These are phyloP conservation scores for Ilyonectria destructans DNA, from an alignment of 2,329 filamentous ascomycete genomes.

Conservation along the genomic window DNA sequence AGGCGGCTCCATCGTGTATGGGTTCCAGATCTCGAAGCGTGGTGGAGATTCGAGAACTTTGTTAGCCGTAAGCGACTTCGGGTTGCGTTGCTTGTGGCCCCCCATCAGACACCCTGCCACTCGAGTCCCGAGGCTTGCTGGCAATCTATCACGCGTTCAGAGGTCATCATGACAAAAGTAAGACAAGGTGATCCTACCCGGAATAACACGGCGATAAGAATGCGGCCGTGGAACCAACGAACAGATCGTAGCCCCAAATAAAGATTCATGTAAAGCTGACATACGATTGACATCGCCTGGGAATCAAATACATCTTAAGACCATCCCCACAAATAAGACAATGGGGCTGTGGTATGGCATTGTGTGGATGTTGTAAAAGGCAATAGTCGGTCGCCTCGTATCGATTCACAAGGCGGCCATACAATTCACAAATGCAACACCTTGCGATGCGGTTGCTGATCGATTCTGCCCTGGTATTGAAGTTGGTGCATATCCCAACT, in stretches of 20 bases:
- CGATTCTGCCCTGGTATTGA: background rate
- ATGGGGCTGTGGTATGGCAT: background rate
- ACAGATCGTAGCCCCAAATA: background rate
- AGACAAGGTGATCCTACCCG: background rate
- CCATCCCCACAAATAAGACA: background rate
- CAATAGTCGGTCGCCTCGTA: background rate
- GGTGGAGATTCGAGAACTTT: background rate
- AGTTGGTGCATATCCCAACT: background rate
- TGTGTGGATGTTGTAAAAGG: background rate
- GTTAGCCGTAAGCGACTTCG: background rate
- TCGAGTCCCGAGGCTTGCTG: background rate
- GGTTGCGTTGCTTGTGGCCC: slow-evolving; percentile 1
- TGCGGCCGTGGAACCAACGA: background rate
- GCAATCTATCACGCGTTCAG: background rate
- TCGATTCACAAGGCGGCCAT: background rate
- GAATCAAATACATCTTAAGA: background rate
- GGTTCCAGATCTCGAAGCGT: background rate
- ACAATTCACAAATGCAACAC: slow-evolving; percentile 5
- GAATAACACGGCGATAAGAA: no score
- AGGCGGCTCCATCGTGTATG: background rate
- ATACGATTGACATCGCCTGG: background rate
- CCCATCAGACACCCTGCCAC: background rate
- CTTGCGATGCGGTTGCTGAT: no score
- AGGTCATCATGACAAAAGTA: background rate
- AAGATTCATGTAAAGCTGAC: background rate